phyloP scores from a whole-genome alignment of 2,329 filamentous ascomycete genomes.

The Fusarium floridanum region DNA sequence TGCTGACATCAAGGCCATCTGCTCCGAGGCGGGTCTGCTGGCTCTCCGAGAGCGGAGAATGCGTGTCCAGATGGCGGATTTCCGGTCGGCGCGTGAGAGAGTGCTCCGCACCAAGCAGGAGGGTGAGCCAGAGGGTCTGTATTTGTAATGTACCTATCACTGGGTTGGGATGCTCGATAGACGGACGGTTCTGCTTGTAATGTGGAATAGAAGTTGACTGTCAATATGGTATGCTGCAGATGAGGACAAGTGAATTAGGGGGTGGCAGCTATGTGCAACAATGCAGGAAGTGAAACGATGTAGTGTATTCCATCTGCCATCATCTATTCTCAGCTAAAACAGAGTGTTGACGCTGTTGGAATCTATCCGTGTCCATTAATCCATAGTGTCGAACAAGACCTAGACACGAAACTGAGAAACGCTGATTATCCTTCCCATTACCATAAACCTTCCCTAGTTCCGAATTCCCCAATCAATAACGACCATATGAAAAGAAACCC shows the following conservation, averaged over 20 bases:
- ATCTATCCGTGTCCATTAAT: neutral
- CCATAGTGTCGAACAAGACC: neutral
- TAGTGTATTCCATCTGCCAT: slow-evolving; percentile 6
- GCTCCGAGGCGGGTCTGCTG: slow-evolving; percentile 95
- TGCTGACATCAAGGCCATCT: slow-evolving; percentile 99
- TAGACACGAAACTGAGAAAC: neutral
- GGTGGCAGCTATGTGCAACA: neutral
- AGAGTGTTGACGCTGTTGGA: neutral
- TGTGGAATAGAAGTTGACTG: slow-evolving; percentile 38
- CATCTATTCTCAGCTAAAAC: neutral
- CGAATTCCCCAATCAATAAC: neutral
- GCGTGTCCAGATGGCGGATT: slow-evolving; percentile 99
- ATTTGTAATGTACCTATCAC: slow-evolving; percentile 77
- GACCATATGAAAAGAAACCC: neutral
- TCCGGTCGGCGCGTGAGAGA: slow-evolving; percentile 89
- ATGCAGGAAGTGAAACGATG: neutral
- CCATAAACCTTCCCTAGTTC: slow-evolving; percentile 4
- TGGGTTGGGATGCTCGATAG: slow-evolving; percentile 39
- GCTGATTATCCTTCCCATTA: neutral
- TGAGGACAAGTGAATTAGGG: neutral
- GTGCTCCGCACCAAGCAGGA: slow-evolving; percentile 99
- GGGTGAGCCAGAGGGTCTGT: slow-evolving; percentile 97
- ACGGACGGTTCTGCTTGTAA: slow-evolving; percentile 36
- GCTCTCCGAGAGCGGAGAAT: slow-evolving; percentile 94
- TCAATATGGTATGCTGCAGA: slow-evolving; percentile 1